Percentiles rank a stretch among this genome's conserved stretches.
Conservation (phyloP, 2,329 filamentous ascomycete genomes). For the Sporothrix inflata region DNA sequence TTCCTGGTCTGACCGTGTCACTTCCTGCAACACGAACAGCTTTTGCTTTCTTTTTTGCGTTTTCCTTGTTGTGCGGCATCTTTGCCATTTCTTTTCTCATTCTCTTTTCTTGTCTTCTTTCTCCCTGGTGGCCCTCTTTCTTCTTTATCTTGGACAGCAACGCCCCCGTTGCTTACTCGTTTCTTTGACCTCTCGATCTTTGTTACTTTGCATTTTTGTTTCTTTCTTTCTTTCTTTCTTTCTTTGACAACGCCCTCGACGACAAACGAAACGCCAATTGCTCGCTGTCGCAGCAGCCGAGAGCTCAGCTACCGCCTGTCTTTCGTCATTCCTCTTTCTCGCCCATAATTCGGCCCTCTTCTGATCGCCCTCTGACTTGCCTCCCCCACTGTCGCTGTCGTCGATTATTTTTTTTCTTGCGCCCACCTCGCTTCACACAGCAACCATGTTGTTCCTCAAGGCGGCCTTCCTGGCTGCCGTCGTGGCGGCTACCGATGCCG, state of each 20-base stretch:
- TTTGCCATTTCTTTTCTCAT: background rate
- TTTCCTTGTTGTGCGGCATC: background rate
- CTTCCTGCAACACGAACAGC: background rate
- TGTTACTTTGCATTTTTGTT: background rate
- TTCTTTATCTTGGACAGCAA: constrained; percentile 15
- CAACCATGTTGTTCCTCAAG: background rate
- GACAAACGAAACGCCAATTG: background rate
- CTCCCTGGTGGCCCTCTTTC: background rate
- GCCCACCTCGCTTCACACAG: background rate
- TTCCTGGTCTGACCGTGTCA: constrained; percentile 6
- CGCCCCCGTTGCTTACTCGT: background rate
- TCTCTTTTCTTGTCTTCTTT: background rate
- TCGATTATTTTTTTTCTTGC: background rate
- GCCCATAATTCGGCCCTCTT: too few relatives aligned
- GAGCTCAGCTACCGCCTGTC: background rate
- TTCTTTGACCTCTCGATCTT: background rate
- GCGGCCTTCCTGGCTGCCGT: constrained; percentile 24
- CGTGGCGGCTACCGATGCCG: constrained; percentile 1
- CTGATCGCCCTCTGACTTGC: background rate
- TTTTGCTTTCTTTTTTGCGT: constrained; percentile 10
- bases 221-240: background rate
- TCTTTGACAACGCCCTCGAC: constrained; percentile 3
- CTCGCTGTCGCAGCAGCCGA: background rate
- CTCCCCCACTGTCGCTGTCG: background rate
- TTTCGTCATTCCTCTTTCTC: background rate